Evolutionary conservation across 2,329 filamentous ascomycete genomes (phyloP).

Genomic region (Colletotrichum viniferum): DNA sequence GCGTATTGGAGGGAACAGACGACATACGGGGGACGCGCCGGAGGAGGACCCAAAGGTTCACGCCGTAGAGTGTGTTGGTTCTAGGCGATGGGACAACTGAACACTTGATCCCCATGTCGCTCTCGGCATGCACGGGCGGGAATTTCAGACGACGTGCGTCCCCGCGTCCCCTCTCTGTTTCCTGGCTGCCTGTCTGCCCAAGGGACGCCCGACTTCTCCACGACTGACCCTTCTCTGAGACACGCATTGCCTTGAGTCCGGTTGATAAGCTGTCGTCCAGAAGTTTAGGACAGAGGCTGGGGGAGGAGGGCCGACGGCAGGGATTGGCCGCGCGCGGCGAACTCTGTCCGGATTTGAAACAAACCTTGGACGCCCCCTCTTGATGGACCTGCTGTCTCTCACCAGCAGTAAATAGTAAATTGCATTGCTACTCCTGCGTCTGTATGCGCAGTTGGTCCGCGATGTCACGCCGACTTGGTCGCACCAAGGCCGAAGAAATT

Average conservation of each 20-base stretch:
- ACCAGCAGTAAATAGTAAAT: neutral
- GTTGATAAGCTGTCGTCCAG: conserved; percentile 15
- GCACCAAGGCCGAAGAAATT: neutral
- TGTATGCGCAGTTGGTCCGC: neutral
- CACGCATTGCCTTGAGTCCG: conserved; percentile 10
- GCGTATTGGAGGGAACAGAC: conserved; percentile 6
- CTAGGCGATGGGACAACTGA: neutral
- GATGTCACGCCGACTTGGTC: neutral
- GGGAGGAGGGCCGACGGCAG: neutral
- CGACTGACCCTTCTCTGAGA: conserved; percentile 1
- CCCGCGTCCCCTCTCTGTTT: neutral
- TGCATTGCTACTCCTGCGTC: neutral
- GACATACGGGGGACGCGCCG: neutral
- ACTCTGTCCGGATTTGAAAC: conserved; percentile 18
- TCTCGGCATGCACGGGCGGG: neutral
- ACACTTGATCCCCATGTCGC: neutral
- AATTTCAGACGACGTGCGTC: conserved; percentile 12
- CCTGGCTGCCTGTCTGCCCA: neutral
- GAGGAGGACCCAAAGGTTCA: neutral
- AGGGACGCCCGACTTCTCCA: neutral
- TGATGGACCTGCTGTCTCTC: neutral
- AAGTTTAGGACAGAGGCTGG: neutral
- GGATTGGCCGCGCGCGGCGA: conserved; percentile 3
- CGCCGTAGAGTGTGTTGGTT: neutral
- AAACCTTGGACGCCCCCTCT: conserved; percentile 5